Conservation (phyloP, 345 rosid species). For the Geranium rotundifolium region DNA sequence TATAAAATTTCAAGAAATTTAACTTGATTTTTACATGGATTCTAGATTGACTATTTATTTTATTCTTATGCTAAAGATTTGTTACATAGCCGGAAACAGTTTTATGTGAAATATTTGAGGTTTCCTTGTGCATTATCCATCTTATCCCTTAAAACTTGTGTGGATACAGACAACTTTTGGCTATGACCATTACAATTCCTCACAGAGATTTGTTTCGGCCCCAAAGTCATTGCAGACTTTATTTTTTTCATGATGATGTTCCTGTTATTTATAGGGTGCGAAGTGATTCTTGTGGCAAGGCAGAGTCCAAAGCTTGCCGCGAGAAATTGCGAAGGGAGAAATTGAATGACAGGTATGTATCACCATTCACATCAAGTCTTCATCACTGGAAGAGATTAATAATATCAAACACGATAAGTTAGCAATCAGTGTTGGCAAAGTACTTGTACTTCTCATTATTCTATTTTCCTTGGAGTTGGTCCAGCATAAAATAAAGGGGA, state of each 20-base stretch:
- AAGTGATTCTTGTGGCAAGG: slow-evolving; percentile 20
- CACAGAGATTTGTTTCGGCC: too few species aligned
- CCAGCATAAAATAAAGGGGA: neutral
- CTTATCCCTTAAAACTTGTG: too few species aligned
- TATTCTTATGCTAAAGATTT: neutral
- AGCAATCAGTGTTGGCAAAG: neutral
- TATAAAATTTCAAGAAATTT: neutral
- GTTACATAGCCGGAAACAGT: neutral
- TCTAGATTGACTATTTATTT: neutral
- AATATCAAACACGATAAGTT: neutral
- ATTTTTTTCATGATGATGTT: neutral
- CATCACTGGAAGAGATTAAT: neutral
- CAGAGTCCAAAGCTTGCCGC: slow-evolving; percentile 65
- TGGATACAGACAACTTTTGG: too few species aligned
- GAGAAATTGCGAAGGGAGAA: slow-evolving; percentile 83
- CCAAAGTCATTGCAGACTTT: too few species aligned
- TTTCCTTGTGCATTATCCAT: too few species aligned
- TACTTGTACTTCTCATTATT: neutral
- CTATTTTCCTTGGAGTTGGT: neutral
- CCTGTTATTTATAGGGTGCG: slow-evolving; percentile 16
- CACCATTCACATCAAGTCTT: neutral
- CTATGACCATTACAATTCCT: too few species aligned
- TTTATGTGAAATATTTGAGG: too few species aligned
- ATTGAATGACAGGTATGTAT: slow-evolving; percentile 59
- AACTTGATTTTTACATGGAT: too few species aligned